phyloP scores from a whole-genome alignment of 164 flowering plant genomes.

The Euptelea pleiosperma region DNA sequence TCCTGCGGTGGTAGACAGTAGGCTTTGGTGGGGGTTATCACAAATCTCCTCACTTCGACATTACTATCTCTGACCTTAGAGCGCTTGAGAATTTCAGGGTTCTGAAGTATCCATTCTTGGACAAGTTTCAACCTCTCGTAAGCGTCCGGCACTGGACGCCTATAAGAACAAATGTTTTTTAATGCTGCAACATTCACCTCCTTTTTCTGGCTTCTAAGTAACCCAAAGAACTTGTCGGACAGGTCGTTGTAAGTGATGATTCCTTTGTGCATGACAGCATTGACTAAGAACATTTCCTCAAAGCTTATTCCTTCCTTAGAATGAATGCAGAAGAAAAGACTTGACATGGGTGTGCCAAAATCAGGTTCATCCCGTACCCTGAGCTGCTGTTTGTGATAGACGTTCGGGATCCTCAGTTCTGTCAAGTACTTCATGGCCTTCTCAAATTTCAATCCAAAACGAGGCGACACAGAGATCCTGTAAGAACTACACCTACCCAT shows the following conservation, averaged over 20 bases:
- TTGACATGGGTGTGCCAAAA: conserved; percentile 39
- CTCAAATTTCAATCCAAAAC: conserved; percentile 47
- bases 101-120: conserved; percentile 59
- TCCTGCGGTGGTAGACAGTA: conserved; percentile 80
- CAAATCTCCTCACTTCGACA: conserved; percentile 63
- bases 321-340: conserved; percentile 51
- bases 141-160: conserved; percentile 56
- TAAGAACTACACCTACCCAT: too few relatives aligned
- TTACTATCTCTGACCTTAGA: conserved; percentile 37
- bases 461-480: conserved; percentile 58
- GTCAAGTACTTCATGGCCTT: conserved; percentile 48
- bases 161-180: conserved; percentile 53
- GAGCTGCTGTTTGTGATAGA: conserved; percentile 17
- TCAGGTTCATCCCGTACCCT: conserved; percentile 51
- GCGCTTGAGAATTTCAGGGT: conserved; percentile 54
- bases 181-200: conserved; percentile 58
- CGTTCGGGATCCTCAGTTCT: conserved; percentile 37
- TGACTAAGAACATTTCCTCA: too few relatives aligned
- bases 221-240: conserved; percentile 45
- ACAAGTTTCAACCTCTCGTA: conserved; percentile 41
- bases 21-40: conserved; percentile 80
- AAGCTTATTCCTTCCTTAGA: conserved; percentile 32
- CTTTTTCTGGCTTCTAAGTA: conserved; percentile 41
- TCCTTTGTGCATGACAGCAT: conserved; percentile 70
- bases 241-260: conserved; percentile 64